phyloP scores from a whole-genome alignment of 345 rosid genomes.

The Arabis hirsuta region DNA sequence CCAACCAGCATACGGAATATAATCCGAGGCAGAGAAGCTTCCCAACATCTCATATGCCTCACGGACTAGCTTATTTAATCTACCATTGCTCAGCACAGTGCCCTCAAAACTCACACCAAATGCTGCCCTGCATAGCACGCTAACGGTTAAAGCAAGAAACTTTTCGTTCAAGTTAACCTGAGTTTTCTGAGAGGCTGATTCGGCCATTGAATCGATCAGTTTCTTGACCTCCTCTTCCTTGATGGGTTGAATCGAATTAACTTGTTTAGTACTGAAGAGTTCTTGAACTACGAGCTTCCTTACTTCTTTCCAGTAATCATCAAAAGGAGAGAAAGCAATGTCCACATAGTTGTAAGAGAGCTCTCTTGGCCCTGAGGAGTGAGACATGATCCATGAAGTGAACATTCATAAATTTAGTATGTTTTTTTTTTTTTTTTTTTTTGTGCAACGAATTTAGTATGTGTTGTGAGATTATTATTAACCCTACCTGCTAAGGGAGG shows the following conservation, averaged over 20 bases:
- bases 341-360: slow-evolving; percentile 54
- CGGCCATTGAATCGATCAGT: slow-evolving; percentile 42
- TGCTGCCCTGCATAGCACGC: slow-evolving; percentile 43
- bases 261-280: slow-evolving; percentile 49
- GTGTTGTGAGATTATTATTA: no score
- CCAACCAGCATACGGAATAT: slow-evolving; percentile 50
- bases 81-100: slow-evolving; percentile 35
- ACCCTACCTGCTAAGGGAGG: slow-evolving; percentile 37
- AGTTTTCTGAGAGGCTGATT: slow-evolving; percentile 15
- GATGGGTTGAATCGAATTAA: slow-evolving; percentile 43
- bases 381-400: neutral
- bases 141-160: slow-evolving; percentile 37
- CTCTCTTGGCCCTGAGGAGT: slow-evolving; percentile 38
- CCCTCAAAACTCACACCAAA: slow-evolving; percentile 53
- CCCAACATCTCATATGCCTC: slow-evolving; percentile 47
- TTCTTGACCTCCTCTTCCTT: slow-evolving; percentile 52
- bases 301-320: slow-evolving; percentile 51
- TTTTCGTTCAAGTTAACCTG: slow-evolving; percentile 40
- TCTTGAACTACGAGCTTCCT: slow-evolving; percentile 45
- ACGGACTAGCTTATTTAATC: slow-evolving; percentile 40
- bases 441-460: neutral
- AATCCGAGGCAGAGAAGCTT: slow-evolving; percentile 49
- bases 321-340: slow-evolving; percentile 51
- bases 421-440: no score
- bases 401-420: neutral